Percentiles rank a stretch among this genome's conserved stretches.
Evolutionary conservation across 371 early-diverging fungal genomes (phyloP).

Genomic region (Fennellomyces sp.): DNA sequence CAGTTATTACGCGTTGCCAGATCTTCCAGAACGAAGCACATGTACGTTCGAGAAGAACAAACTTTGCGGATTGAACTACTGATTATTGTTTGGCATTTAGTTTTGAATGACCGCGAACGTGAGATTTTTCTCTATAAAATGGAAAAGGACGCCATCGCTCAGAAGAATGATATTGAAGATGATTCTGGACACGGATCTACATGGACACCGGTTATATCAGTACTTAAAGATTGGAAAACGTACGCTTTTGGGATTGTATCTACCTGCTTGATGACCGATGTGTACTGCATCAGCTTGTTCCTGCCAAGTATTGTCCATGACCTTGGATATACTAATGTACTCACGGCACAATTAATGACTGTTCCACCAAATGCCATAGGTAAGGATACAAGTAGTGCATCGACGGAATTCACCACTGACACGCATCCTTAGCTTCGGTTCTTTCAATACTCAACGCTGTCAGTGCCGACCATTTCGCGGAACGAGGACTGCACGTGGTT

Average conservation of each 20-base stretch:
- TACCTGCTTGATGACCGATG: conserved; percentile 44
- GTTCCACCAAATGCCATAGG: conserved; percentile 14
- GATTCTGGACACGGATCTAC: conserved; percentile 57
- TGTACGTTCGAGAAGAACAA: no score
- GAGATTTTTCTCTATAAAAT: conserved; percentile 56
- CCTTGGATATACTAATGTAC: conserved; percentile 59
- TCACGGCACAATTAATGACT: conserved; percentile 50
- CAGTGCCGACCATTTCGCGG: conserved; percentile 61
- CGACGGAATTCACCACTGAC: not conserved
- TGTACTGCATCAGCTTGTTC: conserved; percentile 66
- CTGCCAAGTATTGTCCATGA: conserved; percentile 71
- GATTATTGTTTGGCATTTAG: not conserved
- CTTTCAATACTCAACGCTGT: conserved; percentile 57
- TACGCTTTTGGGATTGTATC: conserved; percentile 59
- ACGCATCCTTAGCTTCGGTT: conserved; percentile 37
- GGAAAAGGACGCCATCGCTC: no score
- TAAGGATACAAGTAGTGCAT: no score
- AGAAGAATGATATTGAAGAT: conserved; percentile 69
- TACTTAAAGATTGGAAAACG: conserved; percentile 60
- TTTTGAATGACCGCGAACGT: conserved; percentile 43
- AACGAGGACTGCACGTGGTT: conserved; percentile 66
- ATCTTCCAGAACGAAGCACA: conserved; percentile 63
- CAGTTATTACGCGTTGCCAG: conserved; percentile 65
- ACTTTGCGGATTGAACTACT: no score
- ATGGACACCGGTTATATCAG: conserved; percentile 57